These are phyloP conservation scores for Pascua sp. DNA, from an alignment of 1,284 basidiomycete species.

Conservation along the genomic window DNA sequence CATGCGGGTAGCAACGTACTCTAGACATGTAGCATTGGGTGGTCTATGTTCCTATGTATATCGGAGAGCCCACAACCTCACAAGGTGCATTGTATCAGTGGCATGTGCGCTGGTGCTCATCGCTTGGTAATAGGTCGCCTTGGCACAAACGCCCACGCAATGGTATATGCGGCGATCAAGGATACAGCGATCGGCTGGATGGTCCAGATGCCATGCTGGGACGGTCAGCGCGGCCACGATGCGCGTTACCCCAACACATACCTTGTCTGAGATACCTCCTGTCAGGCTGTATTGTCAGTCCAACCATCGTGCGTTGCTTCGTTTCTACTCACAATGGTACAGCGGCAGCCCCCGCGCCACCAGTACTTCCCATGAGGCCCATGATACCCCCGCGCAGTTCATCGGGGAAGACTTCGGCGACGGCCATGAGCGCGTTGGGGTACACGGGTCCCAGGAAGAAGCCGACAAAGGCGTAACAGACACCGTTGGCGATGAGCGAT, in stretches of 20 bases:
- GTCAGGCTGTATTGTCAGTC: constrained; percentile 7
- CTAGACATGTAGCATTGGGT: too few species aligned
- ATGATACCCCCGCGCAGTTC: constrained; percentile 61
- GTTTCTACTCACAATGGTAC: constrained; percentile 53
- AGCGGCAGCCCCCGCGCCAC: constrained; percentile 61
- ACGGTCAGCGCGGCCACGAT: too few species aligned
- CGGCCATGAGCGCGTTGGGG: constrained; percentile 60
- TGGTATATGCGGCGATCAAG: constrained; percentile 8
- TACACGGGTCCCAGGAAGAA: constrained; percentile 55
- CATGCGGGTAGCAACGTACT: too few species aligned
- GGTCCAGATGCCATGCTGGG: constrained; percentile 15
- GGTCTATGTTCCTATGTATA: too few species aligned
- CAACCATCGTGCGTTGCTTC: neutral
- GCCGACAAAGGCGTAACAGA: constrained; percentile 60
- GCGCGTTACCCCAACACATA: neutral
- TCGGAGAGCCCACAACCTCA: too few species aligned
- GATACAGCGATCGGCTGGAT: constrained; percentile 16
- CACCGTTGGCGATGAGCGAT: constrained; percentile 55
- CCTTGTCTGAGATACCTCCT: constrained; percentile 12
- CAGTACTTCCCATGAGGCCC: constrained; percentile 59
- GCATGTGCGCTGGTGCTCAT: too few species aligned
- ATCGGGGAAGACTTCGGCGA: constrained; percentile 57
- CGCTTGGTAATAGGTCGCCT: constrained; percentile 1
- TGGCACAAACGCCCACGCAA: constrained; percentile 13
- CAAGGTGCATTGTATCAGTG: too few species aligned